These are phyloP conservation scores for Orbilia quercus DNA, from an alignment of 2,329 filamentous ascomycete genomes.

Conservation along the genomic window DNA sequence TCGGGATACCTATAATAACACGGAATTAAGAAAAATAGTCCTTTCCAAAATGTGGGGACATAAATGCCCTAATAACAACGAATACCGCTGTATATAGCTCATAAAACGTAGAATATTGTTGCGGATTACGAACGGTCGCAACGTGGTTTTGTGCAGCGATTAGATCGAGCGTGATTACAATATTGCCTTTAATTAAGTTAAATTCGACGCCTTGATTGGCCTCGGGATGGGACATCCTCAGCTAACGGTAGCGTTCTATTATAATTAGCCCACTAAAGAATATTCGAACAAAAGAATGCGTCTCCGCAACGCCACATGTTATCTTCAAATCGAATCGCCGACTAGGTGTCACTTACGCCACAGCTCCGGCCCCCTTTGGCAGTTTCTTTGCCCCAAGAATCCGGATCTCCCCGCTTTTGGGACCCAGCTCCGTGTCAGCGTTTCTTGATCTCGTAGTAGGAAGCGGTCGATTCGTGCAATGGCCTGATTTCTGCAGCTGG, in stretches of 20 bases:
- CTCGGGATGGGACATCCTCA: not conserved
- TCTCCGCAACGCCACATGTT: constrained; percentile 25
- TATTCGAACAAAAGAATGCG: not conserved
- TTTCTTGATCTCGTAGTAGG: not conserved
- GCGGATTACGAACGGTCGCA: constrained; percentile 13
- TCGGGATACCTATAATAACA: constrained; percentile 50
- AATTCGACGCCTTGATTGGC: constrained; percentile 28
- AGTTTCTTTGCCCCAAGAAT: constrained; percentile 12
- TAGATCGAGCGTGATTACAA: too few relatives aligned
- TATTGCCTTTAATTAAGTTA: not conserved
- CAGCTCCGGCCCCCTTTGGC: constrained; percentile 20
- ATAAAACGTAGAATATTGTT: constrained; percentile 14
- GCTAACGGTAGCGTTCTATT: not conserved
- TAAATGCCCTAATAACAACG: constrained; percentile 22
- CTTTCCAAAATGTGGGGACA: constrained; percentile 53
- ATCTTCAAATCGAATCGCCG: constrained; percentile 41
- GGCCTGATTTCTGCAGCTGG: constrained; percentile 13
- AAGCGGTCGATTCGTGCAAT: not conserved
- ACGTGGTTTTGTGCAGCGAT: constrained; percentile 3
- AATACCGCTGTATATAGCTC: constrained; percentile 54
- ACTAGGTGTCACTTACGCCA: constrained; percentile 48
- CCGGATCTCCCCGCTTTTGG: constrained; percentile 25
- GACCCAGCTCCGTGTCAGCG: constrained; percentile 4
- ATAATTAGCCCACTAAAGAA: too few relatives aligned
- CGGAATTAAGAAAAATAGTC: constrained; percentile 56